A percentile compares a stretch with the other conserved stretches of the same genome.
Conservation (phyloP, 805 yeast species). For the Myxozyma sirexii region DNA sequence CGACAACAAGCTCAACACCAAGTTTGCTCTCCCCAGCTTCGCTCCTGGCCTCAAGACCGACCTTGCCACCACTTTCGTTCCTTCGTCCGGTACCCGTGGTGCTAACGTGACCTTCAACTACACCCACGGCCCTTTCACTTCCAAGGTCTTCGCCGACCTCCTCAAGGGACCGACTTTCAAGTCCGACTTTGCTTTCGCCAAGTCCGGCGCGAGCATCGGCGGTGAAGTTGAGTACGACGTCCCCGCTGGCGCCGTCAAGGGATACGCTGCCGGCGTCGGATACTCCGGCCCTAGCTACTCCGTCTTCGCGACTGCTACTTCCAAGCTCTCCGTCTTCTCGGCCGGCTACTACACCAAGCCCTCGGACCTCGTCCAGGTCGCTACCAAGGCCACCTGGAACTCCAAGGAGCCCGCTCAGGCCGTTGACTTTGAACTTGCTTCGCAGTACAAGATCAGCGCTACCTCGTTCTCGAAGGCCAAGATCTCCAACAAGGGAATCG, state of each 20-base stretch:
- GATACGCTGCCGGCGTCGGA: slow-evolving; percentile 91
- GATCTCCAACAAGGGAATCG: slow-evolving; percentile 93
- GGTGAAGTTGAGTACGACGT: slow-evolving; percentile 97
- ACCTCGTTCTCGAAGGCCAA: slow-evolving; percentile 93
- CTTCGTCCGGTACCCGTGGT: slow-evolving; percentile 75
- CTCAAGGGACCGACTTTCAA: slow-evolving; percentile 94
- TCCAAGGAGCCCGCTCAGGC: slow-evolving; percentile 73
- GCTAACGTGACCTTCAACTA: slow-evolving; percentile 89
- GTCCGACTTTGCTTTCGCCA: slow-evolving; percentile 93
- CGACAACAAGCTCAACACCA: slow-evolving; percentile 87
- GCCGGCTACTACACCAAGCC: slow-evolving; percentile 98
- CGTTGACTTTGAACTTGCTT: slow-evolving; percentile 92
- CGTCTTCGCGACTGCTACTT: slow-evolving; percentile 78
- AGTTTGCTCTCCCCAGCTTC: slow-evolving; percentile 87
- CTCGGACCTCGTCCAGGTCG: slow-evolving; percentile 88
- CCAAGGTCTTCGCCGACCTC: slow-evolving; percentile 92
- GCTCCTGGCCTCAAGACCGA: slow-evolving; percentile 93
- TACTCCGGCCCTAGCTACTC: slow-evolving; percentile 88
- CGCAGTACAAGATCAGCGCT: slow-evolving; percentile 88
- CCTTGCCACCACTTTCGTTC: slow-evolving; percentile 82
- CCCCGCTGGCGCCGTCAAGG: slow-evolving; percentile 86
- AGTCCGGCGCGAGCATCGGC: slow-evolving; percentile 96
- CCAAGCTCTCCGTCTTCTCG: slow-evolving; percentile 84
- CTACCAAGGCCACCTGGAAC: slow-evolving; percentile 97
- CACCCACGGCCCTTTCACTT: slow-evolving; percentile 89